phyloP scores from a whole-genome alignment of 441 rosid species.

The Pelargonium fulgidum region DNA sequence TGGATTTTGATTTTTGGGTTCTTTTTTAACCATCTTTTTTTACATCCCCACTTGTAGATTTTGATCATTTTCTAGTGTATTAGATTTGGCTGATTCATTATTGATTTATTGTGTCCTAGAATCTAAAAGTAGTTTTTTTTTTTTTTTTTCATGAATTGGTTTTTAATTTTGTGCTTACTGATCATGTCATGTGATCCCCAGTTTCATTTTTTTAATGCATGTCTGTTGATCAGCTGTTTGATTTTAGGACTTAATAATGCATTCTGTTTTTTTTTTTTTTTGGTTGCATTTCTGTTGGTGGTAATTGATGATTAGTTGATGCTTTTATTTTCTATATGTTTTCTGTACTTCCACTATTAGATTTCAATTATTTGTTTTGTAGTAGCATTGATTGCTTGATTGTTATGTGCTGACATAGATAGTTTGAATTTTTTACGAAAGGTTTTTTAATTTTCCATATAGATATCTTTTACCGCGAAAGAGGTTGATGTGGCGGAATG shows the following conservation, averaged over 20 bases:
- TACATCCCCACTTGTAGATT: background rate
- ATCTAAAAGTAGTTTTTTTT: background rate
- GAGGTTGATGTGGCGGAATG: constrained; percentile 56
- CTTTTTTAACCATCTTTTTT: no score
- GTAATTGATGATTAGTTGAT: background rate
- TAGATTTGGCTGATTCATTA: background rate
- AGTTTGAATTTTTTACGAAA: background rate
- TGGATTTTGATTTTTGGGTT: background rate
- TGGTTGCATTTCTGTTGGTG: no score
- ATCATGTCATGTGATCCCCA: background rate
- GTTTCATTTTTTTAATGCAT: background rate
- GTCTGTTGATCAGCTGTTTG: no score
- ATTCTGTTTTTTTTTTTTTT: no score
- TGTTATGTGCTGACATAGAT: background rate
- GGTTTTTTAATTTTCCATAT: background rate
- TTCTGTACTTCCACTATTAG: background rate
- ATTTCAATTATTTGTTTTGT: background rate
- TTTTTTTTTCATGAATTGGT: background rate
- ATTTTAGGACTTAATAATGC: no score
- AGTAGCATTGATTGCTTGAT: background rate
- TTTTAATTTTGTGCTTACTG: background rate
- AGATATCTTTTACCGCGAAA: constrained; percentile 74
- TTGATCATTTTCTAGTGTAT: background rate
- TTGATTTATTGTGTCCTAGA: background rate
- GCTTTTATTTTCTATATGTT: background rate